These are phyloP conservation scores for Mytilinidion resinicola DNA, from an alignment of 495 filamentous ascomycete species.

Conservation along the genomic window DNA sequence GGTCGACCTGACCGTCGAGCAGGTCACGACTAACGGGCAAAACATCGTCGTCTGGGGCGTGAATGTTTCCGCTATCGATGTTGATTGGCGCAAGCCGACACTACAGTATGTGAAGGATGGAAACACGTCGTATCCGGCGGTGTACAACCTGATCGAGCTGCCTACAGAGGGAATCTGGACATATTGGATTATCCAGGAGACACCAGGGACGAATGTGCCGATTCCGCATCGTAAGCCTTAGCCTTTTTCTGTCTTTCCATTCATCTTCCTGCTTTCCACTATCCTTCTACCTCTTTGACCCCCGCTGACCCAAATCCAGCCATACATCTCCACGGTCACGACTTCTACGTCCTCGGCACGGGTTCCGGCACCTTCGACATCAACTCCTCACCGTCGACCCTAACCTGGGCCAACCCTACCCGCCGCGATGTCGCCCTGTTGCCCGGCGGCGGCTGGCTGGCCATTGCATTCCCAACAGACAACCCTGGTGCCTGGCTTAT, in stretches of 20 bases:
- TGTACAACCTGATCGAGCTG: constrained; percentile 34
- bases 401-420: constrained; percentile 29
- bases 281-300: too few species aligned
- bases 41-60: constrained; percentile 37
- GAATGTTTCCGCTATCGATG: constrained; percentile 34
- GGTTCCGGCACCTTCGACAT: constrained; percentile 27
- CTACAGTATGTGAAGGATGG: constrained; percentile 31
- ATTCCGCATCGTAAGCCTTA: constrained; percentile 28
- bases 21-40: constrained; percentile 31
- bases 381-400: constrained; percentile 7
- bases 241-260: too few species aligned
- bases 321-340: constrained; percentile 37
- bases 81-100: constrained; percentile 37
- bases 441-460: constrained; percentile 33
- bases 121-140: constrained; percentile 30
- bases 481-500: constrained; percentile 30
- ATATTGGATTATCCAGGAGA: constrained; percentile 40
- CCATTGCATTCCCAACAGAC: constrained; percentile 32
- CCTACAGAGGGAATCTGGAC: constrained; percentile 33
- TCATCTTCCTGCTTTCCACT: too few species aligned
- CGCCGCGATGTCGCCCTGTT: constrained; percentile 33
- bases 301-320: neutral
- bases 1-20: constrained; percentile 19
- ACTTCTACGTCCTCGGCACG: constrained; percentile 35
- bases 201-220: constrained; percentile 19